Evolutionary conservation across 495 filamentous ascomycete species (phyloP), one percentile per base, ranked within the genome.

Genomic region (Daldinia concentrica): DNA sequence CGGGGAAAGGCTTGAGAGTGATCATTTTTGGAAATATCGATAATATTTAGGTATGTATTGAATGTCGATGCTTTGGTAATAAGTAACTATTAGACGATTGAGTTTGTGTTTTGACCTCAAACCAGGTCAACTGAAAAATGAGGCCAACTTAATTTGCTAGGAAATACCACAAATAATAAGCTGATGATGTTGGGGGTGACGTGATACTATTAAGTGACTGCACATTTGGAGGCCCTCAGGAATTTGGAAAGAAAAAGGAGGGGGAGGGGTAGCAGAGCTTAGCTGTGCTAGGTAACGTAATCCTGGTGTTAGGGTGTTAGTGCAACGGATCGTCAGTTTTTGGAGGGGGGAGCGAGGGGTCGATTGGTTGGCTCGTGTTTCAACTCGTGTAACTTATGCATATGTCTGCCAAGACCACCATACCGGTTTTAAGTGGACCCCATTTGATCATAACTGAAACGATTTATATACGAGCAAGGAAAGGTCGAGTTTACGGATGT

Each of bases 1-100:
- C 66, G 58, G 80, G 80, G 77, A 78, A 80, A 8, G 79, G 76
- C 68, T 80, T 84, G 39, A 80, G 58, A 58, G 62, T 64, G 68
- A 79, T 75, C 83, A 85, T 85, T 55, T 61, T 80, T 62, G 30
- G 48, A 51, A 62, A 32, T 43, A 51, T 62, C 9, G 17, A 29
- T 62, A 36, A 41, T 60, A 9, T 36, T 39, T 62, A 14, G 26
- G 17, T 34, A 60, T 66, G 19, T 57, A 39, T 15, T 70, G 62
- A 45, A 5, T 61, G 30, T 26, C 54, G 43, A 67, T 69, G 41
- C 34, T 24, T 37, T 43, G 27, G 19, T 36, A 51, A 43, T 69
- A 32, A 26, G 26, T 27, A 27, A 27, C 26, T 55, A 17, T 56
- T n/a, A 19, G 22, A 63, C 39, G 11, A 27, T 59, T 32, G 58